These are phyloP conservation scores for Drosera capensis DNA, from an alignment of 148 eudicot genomes.

Conservation along the genomic window DNA sequence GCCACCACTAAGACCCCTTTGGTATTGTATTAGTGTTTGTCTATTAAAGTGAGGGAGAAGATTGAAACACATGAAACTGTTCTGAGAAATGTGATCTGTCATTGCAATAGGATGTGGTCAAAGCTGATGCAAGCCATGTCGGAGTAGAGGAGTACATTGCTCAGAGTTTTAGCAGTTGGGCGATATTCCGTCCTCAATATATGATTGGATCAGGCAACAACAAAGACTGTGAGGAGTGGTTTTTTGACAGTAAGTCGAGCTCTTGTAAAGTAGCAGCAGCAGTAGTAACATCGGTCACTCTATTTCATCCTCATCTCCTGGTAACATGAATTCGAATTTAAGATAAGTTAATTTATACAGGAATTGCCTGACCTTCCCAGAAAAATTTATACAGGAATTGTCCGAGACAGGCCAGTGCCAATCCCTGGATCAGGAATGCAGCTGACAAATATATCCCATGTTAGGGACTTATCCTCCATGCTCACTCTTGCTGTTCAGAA, in stretches of 20 bases:
- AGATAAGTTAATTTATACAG: slow-evolving; percentile 17
- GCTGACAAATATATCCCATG: slow-evolving; percentile 71
- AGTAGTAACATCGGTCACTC: no score
- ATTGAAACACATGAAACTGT: neutral
- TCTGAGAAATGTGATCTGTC: neutral
- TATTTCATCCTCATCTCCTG: no score
- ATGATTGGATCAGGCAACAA: slow-evolving; percentile 93
- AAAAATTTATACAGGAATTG: slow-evolving; percentile 34
- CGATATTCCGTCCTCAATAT: slow-evolving; percentile 79
- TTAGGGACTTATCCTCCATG: slow-evolving; percentile 85
- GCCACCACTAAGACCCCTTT: no score
- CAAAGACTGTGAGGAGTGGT: slow-evolving; percentile 95
- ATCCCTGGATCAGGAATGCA: slow-evolving; percentile 98
- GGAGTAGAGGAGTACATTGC: slow-evolving; percentile 69
- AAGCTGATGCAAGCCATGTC: slow-evolving; percentile 75
- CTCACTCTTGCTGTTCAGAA: slow-evolving; percentile 68
- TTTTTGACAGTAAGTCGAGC: slow-evolving; percentile 59
- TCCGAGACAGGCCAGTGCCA: slow-evolving; percentile 61
- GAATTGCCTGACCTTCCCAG: slow-evolving; percentile 59
- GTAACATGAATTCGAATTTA: neutral
- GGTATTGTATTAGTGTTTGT: no score
- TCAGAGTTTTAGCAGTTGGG: slow-evolving; percentile 49
- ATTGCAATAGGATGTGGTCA: slow-evolving; percentile 55
- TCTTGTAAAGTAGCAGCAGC: no score
- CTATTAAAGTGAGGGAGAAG: neutral